Evolutionary conservation across 2,329 filamentous ascomycete genomes (phyloP).

Genomic region (Claviceps sp.): DNA sequence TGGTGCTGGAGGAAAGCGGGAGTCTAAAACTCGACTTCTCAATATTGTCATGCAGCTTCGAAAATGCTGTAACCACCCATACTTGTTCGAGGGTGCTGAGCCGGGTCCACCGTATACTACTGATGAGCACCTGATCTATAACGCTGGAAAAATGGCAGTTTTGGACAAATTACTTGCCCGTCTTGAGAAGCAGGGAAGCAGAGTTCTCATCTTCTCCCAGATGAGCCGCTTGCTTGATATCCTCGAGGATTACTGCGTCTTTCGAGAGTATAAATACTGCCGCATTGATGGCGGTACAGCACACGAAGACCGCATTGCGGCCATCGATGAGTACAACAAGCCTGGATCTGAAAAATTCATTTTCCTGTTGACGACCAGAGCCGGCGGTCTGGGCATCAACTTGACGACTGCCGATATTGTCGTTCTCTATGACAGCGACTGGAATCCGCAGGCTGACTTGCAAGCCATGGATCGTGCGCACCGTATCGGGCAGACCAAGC

Average conservation of each 20-base stretch:
- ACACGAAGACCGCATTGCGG: conserved; percentile 92
- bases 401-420: conserved; percentile 92
- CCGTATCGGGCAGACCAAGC: conserved; percentile 96
- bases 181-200: conserved; percentile 74
- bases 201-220: conserved; percentile 97
- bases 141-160: conserved; percentile 94
- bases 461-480: conserved; percentile 99
- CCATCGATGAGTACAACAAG: conserved; percentile 98
- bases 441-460: conserved; percentile 96
- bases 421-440: conserved; percentile 92
- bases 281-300: conserved; percentile 94
- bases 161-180: conserved; percentile 81
- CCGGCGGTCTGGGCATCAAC: conserved; percentile 93
- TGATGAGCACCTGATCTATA: conserved; percentile 87
- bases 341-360: conserved; percentile 91
- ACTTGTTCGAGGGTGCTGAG: conserved; percentile 93
- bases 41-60: conserved; percentile 99
- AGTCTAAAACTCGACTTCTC: conserved; percentile 90
- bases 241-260: conserved; percentile 94
- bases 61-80: conserved; percentile 98
- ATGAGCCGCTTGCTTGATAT: conserved; percentile 98
- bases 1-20: conserved; percentile 86
- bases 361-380: conserved; percentile 88
- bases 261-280: conserved; percentile 89
- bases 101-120: conserved; percentile 96